Percentiles rank a stretch among this genome's conserved stretches.
Conservation (phyloP, 2,329 filamentous ascomycete genomes). For the Sporothrix brunneoviolacea region DNA sequence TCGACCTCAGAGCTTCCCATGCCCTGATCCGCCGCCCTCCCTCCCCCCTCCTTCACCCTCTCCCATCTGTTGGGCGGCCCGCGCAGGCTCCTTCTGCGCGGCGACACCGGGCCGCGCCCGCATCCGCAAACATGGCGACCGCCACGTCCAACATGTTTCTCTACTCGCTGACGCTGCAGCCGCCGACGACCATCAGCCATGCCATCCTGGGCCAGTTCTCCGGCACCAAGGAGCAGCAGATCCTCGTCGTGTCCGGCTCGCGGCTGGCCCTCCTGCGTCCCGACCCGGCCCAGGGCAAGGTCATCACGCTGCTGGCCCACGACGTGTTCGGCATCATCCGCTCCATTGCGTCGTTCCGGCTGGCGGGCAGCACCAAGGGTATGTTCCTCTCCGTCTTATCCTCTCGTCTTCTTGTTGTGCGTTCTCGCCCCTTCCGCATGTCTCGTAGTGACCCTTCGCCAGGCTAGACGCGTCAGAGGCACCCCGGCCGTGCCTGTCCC, state of each 20-base stretch:
- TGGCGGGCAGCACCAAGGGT: conserved; percentile 96
- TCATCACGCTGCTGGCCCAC: conserved; percentile 79
- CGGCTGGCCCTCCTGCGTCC: conserved; percentile 82
- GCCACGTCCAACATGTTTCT: conserved; percentile 92
- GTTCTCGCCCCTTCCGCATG: conserved; percentile 70
- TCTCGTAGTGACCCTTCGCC: conserved; percentile 68
- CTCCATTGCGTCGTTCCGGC: conserved; percentile 76
- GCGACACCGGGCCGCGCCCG: conserved; percentile 24
- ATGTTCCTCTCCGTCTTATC: conserved; percentile 38
- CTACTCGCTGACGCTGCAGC: conserved; percentile 94
- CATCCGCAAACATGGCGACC: conserved; percentile 69
- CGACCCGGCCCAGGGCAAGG: conserved; percentile 76
- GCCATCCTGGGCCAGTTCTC: conserved; percentile 93
- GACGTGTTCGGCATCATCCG: conserved; percentile 96
- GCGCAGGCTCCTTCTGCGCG: conserved; percentile 44
- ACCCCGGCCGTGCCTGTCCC: not conserved
- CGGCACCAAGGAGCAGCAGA: conserved; percentile 95
- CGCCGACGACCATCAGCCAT: conserved; percentile 80
- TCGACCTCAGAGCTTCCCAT: conserved; percentile 2
- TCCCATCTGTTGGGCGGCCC: conserved; percentile 23
- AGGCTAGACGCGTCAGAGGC: conserved; percentile 21
- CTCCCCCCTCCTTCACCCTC: not conserved
- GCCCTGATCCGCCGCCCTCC: conserved; percentile 1
- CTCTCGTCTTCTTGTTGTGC: not conserved
- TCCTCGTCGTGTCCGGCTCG: conserved; percentile 87